Evolutionary conservation across 495 filamentous ascomycete species (phyloP).

Genomic region (Neurospora pannonica): DNA sequence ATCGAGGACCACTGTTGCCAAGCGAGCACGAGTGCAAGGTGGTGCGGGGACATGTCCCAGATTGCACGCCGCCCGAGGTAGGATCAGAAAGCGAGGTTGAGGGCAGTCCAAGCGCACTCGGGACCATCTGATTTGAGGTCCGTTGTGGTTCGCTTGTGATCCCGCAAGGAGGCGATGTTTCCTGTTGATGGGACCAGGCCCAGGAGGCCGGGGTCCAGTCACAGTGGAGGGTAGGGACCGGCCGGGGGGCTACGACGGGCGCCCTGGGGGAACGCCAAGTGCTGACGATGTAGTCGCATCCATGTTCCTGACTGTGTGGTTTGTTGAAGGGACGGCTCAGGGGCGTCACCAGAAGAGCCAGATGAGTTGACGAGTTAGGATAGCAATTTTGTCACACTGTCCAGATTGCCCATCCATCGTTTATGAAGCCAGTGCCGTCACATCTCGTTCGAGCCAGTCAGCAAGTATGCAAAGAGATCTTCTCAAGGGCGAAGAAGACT

Average conservation of each 20-base stretch:
- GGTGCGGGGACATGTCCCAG: constrained; percentile 8
- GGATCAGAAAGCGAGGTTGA: constrained; percentile 2
- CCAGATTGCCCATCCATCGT: neutral
- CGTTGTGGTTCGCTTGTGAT: neutral
- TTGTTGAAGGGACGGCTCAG: neutral
- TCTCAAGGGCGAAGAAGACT: neutral
- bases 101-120: neutral
- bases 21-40: constrained; percentile 7
- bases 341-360: neutral
- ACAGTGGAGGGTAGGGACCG: constrained; percentile 6
- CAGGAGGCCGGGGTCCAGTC: constrained; percentile 9
- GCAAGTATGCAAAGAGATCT: neutral
- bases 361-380: neutral
- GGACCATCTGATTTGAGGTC: neutral
- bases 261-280: neutral
- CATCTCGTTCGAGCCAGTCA: neutral
- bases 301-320: constrained; percentile 9
- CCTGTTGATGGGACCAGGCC: constrained; percentile 8
- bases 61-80: constrained; percentile 17
- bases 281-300: constrained; percentile 2
- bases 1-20: neutral
- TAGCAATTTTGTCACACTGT: neutral
- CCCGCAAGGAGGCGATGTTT: constrained; percentile 10
- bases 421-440: neutral
- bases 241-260: constrained; percentile 1